Conservation (phyloP, 257 asterid genomes). For the Parsonsia alboflavescens region DNA sequence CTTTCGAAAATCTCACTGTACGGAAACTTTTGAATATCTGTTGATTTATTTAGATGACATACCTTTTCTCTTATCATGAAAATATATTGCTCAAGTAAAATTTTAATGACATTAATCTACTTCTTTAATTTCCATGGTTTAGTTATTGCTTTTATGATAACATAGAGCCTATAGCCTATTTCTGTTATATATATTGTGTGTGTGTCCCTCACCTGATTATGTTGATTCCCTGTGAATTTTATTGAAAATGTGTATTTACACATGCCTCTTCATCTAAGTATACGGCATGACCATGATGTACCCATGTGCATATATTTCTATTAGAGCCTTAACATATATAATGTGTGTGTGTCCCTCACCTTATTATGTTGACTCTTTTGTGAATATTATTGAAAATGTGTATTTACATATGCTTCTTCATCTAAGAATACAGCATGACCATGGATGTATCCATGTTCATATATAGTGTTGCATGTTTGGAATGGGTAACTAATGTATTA, state of each 20-base stretch:
- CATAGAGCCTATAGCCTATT: background rate
- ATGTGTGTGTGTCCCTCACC: background rate
- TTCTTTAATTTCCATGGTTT: background rate
- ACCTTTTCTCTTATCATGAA: background rate
- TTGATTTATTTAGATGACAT: background rate
- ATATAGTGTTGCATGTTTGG: background rate
- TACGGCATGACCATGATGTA: background rate
- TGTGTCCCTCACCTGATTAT: background rate
- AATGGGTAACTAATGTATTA: background rate
- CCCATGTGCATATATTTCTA: background rate
- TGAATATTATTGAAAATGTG: background rate
- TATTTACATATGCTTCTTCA: background rate
- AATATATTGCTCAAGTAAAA: background rate
- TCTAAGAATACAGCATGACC: background rate
- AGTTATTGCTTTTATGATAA: background rate
- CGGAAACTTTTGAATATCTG: constrained; percentile 13
- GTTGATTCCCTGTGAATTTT: background rate
- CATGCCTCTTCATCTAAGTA: background rate
- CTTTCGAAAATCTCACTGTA: constrained; percentile 86
- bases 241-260: background rate
- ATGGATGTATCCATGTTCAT: background rate
- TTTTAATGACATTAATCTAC: background rate
- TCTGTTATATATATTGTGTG: background rate
- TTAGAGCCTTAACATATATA: background rate
- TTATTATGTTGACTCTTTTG: background rate